Evolutionary conservation across 371 early-diverging fungal species (phyloP).

Genomic region (Lichtheimia ornata): DNA sequence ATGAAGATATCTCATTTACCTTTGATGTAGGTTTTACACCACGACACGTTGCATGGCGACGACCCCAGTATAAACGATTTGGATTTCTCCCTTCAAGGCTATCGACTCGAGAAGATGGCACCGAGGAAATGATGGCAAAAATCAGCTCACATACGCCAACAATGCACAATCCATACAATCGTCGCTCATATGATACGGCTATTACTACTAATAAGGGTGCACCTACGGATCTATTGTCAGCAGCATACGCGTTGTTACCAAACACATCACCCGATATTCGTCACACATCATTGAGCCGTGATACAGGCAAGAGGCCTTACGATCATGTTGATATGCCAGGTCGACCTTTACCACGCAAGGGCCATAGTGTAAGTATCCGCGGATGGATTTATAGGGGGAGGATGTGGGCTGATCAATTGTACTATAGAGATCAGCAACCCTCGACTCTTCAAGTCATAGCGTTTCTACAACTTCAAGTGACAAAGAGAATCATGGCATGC

Average conservation of each 20-base stretch:
- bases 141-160: neutral
- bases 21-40: constrained; percentile 14
- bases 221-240: constrained; percentile 36
- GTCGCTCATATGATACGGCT: neutral
- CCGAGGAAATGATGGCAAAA: constrained; percentile 7
- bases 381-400: no score
- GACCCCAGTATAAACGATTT: constrained; percentile 20
- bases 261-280: constrained; percentile 22
- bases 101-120: neutral
- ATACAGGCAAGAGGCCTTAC: constrained; percentile 22
- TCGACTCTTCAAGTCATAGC: neutral
- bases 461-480: neutral
- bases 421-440: no score
- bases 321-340: constrained; percentile 41
- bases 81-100: constrained; percentile 14
- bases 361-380: no score
- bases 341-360: constrained; percentile 18
- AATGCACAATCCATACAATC: neutral
- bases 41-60: constrained; percentile 5
- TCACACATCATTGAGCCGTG: constrained; percentile 13
- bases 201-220: neutral
- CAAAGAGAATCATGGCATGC: no score
- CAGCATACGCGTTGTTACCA: constrained; percentile 37
- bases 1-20: neutral
- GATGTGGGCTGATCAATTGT: no score